Evolutionary conservation across 2,329 filamentous ascomycete species (phyloP).

Genomic region (Davidsoniella eucalypti): DNA sequence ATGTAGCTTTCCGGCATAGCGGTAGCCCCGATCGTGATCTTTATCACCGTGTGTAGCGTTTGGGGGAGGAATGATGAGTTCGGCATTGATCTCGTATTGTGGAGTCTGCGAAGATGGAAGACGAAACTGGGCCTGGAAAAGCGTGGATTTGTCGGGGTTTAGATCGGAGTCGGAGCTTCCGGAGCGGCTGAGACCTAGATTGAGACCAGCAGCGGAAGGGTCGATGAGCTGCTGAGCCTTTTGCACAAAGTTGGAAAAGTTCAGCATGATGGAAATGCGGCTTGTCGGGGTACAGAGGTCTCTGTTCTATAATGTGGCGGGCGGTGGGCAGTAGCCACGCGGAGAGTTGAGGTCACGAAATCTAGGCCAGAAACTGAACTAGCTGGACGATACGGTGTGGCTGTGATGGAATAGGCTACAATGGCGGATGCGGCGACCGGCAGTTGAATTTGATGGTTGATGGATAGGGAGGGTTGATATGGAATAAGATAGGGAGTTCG

Average conservation of each 20-base stretch:
- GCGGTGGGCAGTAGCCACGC: neutral
- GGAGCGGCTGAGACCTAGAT: slow-evolving; percentile 21
- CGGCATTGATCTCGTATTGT: slow-evolving; percentile 88
- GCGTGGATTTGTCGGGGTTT: slow-evolving; percentile 74
- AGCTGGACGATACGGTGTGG: neutral
- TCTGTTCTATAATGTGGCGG: neutral
- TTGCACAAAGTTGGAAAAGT: slow-evolving; percentile 67
- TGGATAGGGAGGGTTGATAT: neutral
- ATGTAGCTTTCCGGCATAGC: slow-evolving; percentile 85
- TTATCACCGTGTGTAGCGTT: slow-evolving; percentile 52
- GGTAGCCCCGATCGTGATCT: slow-evolving; percentile 57
- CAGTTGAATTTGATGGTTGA: neutral
- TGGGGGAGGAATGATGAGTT: slow-evolving; percentile 69
- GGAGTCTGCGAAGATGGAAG: slow-evolving; percentile 84
- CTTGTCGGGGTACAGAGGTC: neutral
- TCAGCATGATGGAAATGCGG: slow-evolving; percentile 34
- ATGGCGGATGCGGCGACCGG: neutral
- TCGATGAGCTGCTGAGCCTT: slow-evolving; percentile 94
- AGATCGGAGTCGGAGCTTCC: slow-evolving; percentile 57
- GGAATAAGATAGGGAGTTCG: neutral
- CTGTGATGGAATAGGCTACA: neutral
- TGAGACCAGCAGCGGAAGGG: slow-evolving; percentile 51
- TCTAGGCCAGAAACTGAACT: neutral
- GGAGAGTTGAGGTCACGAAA: neutral
- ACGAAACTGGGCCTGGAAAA: slow-evolving; percentile 94